Conservation (phyloP, 2,329 filamentous ascomycete species). For the Fusarium sp. region DNA sequence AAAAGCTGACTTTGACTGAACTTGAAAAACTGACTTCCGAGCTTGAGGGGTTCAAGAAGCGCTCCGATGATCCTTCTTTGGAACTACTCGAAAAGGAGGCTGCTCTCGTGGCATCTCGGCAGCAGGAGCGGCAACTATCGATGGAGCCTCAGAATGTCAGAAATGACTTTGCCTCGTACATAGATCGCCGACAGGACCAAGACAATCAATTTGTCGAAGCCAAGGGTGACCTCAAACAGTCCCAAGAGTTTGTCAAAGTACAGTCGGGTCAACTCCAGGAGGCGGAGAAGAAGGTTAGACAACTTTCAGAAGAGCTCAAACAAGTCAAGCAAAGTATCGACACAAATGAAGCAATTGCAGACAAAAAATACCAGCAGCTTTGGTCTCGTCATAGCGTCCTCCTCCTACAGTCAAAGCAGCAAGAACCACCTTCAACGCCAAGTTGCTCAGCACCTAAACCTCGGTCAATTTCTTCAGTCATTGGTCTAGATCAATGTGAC, state of each 20-base stretch:
- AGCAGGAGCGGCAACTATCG: conserved; percentile 8
- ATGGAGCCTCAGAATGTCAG: conserved; percentile 10
- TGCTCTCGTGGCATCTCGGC: conserved; percentile 4
- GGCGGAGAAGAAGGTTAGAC: background rate
- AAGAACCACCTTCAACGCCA: no score
- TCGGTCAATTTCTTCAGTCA: no score
- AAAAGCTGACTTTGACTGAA: background rate
- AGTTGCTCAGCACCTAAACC: no score
- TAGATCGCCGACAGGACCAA: background rate
- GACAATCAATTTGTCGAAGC: background rate
- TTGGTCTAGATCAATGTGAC: no score
- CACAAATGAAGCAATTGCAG: background rate
- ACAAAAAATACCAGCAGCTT: background rate
- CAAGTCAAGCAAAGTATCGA: background rate
- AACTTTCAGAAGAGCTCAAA: background rate
- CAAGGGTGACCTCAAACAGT: conserved; percentile 1
- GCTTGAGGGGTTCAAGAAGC: background rate
- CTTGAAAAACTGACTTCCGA: background rate
- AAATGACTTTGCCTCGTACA: background rate
- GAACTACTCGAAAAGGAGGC: conserved; percentile 12
- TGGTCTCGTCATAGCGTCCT: no score
- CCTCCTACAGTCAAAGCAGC: no score
- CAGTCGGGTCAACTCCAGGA: conserved; percentile 3
- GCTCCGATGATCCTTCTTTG: background rate
- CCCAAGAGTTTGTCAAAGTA: background rate